These are phyloP conservation scores for Mollisia scopiformis DNA, from an alignment of 2,329 filamentous ascomycete species.

Conservation along the genomic window DNA sequence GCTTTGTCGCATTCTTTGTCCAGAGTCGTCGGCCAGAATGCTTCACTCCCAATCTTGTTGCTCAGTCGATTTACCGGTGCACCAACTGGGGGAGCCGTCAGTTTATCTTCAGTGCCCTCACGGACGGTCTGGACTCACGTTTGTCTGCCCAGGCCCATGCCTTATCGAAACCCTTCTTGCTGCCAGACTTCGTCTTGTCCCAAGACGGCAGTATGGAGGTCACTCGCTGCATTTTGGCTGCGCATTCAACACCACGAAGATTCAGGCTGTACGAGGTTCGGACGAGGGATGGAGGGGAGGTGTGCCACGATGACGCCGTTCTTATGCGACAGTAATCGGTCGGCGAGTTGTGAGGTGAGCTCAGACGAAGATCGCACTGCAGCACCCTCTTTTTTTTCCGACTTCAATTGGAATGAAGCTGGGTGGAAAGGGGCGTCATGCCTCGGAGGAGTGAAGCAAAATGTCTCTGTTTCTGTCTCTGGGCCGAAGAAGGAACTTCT, in stretches of 20 bases:
- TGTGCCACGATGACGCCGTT: conserved; percentile 16
- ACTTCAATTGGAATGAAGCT: conserved; percentile 4
- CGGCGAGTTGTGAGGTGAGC: not conserved
- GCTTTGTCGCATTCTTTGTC: conserved; percentile 93
- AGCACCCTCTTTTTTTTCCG: not conserved
- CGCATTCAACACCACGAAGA: conserved; percentile 8
- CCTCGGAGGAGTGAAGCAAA: not conserved
- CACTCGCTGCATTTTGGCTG: conserved; percentile 37
- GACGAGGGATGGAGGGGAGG: conserved; percentile 18
- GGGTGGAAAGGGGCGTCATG: not conserved
- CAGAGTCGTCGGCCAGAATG: conserved; percentile 83
- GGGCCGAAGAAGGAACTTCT: not conserved
- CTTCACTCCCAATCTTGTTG: conserved; percentile 80
- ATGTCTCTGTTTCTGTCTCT: too few species aligned
- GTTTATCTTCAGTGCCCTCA: conserved; percentile 23
- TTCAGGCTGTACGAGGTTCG: conserved; percentile 25
- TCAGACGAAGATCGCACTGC: not conserved
- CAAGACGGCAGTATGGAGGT: conserved; percentile 46
- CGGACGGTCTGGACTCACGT: conserved; percentile 38
- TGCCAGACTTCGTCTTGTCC: conserved; percentile 55
- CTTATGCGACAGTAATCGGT: conserved; percentile 8
- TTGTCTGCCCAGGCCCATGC: conserved; percentile 70
- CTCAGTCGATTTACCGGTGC: conserved; percentile 79
- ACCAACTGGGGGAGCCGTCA: conserved; percentile 47
- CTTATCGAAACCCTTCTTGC: conserved; percentile 74